phyloP scores from a whole-genome alignment of 805 yeast genomes.

The Cephaloascus albidus region DNA sequence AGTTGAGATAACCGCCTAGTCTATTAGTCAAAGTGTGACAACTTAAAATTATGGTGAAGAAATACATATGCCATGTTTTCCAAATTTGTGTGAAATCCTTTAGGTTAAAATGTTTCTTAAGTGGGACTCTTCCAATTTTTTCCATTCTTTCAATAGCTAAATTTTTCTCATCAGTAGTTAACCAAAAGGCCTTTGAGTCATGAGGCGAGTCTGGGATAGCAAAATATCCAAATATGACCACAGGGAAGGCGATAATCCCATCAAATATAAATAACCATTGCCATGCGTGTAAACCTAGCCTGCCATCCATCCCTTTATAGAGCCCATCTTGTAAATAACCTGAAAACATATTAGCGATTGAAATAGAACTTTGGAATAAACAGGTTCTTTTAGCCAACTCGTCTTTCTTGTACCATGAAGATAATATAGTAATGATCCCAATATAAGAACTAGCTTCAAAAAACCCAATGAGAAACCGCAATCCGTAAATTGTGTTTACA shows the following conservation, averaged over 20 bases:
- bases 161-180: constrained; percentile 1
- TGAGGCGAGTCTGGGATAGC: constrained; percentile 15
- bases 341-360: constrained; percentile 1
- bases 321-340: constrained; percentile 1
- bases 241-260: constrained; percentile 11
- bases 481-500: background rate
- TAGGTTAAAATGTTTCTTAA: no score
- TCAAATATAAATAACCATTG: constrained; percentile 17
- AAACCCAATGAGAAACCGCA: constrained; percentile 4
- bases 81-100: background rate
- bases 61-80: background rate
- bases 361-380: background rate
- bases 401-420: constrained; percentile 7
- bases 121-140: constrained; percentile 1
- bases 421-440: background rate
- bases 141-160: constrained; percentile 1
- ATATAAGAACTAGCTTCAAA: background rate
- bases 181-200: constrained; percentile 1
- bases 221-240: constrained; percentile 10
- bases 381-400: constrained; percentile 9
- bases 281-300: constrained; percentile 10
- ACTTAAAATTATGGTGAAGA: background rate
- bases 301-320: background rate
- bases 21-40: background rate
- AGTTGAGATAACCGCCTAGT: background rate